Evolutionary conservation across 139 green algal species (phyloP).

Genomic region (Chlamydomonas incerta): DNA sequence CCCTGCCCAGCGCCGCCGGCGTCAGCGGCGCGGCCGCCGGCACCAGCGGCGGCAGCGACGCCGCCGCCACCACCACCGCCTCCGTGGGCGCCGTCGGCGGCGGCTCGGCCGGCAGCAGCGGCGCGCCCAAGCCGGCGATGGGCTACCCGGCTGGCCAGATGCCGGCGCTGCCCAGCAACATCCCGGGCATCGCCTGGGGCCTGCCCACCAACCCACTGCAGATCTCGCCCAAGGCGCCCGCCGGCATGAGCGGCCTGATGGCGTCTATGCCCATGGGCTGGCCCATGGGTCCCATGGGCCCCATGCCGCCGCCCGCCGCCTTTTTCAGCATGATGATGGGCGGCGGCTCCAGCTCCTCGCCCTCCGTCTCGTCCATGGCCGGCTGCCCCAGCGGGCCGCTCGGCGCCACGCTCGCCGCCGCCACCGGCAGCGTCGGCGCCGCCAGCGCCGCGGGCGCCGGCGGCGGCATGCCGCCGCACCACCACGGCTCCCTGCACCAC

Average conservation of each 20-base stretch:
- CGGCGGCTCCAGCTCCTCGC: neutral
- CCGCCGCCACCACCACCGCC: slow-evolving; percentile 7
- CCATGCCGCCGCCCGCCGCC: neutral
- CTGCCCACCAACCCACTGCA: slow-evolving; percentile 53
- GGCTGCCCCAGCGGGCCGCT: neutral
- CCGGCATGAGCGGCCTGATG: slow-evolving; percentile 15
- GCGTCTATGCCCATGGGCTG: slow-evolving; percentile 6
- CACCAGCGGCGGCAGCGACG: neutral
- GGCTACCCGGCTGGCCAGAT: slow-evolving; percentile 41
- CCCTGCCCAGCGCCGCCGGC: neutral
- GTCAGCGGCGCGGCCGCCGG: neutral
- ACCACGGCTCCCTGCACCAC: too few species aligned
- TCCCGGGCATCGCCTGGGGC: slow-evolving; percentile 43
- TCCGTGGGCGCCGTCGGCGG: neutral
- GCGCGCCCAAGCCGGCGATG: slow-evolving; percentile 15
- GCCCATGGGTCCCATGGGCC: neutral
- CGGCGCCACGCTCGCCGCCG: too few species aligned
- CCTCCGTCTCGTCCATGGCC: neutral
- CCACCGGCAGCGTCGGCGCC: too few species aligned
- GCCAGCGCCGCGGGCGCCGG: neutral
- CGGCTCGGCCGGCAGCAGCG: neutral
- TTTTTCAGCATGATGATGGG: slow-evolving; percentile 3
- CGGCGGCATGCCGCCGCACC: too few species aligned
- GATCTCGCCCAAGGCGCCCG: slow-evolving; percentile 32
- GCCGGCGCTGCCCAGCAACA: slow-evolving; percentile 21